Base-by-base conservation (phyloP, 2,329 filamentous ascomycete genomes). In the Diplodia mutila region DNA sequence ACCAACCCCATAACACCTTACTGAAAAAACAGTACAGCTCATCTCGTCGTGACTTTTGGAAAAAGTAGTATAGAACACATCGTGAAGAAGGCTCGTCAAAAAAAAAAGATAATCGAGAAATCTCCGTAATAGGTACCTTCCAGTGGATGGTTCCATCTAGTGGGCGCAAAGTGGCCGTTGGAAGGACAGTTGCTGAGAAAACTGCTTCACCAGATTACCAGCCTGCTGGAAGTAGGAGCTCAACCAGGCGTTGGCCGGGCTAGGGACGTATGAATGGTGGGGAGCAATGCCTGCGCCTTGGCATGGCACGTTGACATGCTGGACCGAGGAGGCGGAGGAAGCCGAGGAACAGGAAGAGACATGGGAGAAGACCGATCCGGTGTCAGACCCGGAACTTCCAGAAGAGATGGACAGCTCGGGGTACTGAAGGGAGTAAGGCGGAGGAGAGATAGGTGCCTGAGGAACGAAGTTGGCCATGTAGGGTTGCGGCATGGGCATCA, bases 351-450 rank as follows among this genome's bases (percentile, higher is more conserved):
- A 74, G 68, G 77, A 78, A 59, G 77, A 80, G 67, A 75, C 74
- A 25, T 76, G 73, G 52, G 78, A 80, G 72, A 79, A 80, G 23
- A 80, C 75, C 63, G 78, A 80, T 23, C 76, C 77, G 69, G 75
- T 77, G 69, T 80, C 78, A 18, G 78, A 80, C 67, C 76, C 74
- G 9, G 77, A 77, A 71, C 77, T 78, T 68, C 75, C 78, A 14
- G 76, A 76, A 4, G 77, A 79, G 8, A 71, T 74, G 3, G 78
- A 76, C 67, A 67, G 42, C 75, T 46, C 53, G 9, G 72, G 70
- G 25, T 72, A 69, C 5, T 72, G 69, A 53, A 75, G 37, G 4
- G 65, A 57, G 55, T 67, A 72, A 27, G 71, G 68, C 1, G 75
- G 71, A 46, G 75, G 73, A 4, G 74, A 72, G 9, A 67, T 76